phyloP scores from a whole-genome alignment of 1,284 basidiomycete species.

The Lignosus rhinocerotis region DNA sequence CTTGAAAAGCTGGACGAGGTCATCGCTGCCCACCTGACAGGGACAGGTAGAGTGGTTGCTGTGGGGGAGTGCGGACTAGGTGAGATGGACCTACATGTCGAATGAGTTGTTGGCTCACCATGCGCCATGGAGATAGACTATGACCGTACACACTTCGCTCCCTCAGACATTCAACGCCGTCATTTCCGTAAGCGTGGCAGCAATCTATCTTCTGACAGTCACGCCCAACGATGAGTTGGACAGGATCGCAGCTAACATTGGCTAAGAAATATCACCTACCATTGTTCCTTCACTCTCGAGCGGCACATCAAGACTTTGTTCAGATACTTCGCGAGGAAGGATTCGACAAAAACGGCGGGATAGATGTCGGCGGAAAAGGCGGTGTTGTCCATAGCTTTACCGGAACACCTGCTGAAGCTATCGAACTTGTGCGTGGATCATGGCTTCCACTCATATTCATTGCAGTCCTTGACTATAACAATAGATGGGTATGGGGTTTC shows the following conservation, averaged over 20 bases:
- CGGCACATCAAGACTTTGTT: constrained; percentile 75
- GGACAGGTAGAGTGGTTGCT: constrained; percentile 66
- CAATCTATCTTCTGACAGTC: background rate
- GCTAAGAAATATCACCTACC: constrained; percentile 77
- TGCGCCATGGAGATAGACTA: constrained; percentile 63
- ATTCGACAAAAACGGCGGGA: constrained; percentile 60
- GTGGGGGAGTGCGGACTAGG: constrained; percentile 88
- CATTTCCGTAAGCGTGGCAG: constrained; percentile 58
- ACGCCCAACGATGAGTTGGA: background rate
- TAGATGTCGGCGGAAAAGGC: constrained; percentile 54
- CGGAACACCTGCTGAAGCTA: constrained; percentile 65
- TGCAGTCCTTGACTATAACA: background rate
- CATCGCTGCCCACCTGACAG: constrained; percentile 54
- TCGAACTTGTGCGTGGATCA: constrained; percentile 60
- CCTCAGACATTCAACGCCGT: constrained; percentile 61
- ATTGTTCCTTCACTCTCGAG: constrained; percentile 84
- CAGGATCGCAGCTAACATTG: constrained; percentile 58
- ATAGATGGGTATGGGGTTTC: constrained; percentile 72
- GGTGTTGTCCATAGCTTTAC: constrained; percentile 91
- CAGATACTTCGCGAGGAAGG: constrained; percentile 67
- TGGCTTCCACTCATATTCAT: constrained; percentile 3
- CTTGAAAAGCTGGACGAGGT: constrained; percentile 60
- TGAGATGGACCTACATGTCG: constrained; percentile 29
- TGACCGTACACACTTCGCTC: constrained; percentile 76
- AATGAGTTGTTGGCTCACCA: background rate